These are phyloP conservation scores for Colletotrichum camelliae DNA, from an alignment of 2,329 filamentous ascomycete species.

Conservation along the genomic window DNA sequence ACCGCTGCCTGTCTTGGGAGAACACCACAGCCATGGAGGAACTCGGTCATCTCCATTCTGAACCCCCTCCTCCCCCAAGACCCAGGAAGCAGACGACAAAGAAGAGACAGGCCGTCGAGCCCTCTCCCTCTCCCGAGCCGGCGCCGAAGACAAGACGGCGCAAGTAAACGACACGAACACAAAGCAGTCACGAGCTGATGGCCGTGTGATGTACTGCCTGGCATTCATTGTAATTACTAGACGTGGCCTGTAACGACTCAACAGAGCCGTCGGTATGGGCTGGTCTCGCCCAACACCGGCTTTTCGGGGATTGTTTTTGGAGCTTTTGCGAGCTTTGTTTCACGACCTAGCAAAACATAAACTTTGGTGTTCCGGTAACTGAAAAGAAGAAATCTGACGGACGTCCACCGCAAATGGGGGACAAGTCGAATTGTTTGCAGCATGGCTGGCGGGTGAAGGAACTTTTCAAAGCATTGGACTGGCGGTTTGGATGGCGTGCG, in stretches of 20 bases:
- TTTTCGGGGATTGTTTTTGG: background rate
- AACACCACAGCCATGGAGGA: conserved; percentile 64
- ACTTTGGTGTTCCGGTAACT: background rate
- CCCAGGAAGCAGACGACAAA: conserved; percentile 52
- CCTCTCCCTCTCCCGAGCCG: conserved; percentile 24
- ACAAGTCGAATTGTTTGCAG: background rate
- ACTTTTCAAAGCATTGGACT: background rate
- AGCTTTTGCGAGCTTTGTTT: background rate
- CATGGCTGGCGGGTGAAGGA: background rate
- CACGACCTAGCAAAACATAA: background rate
- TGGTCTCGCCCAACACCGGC: background rate
- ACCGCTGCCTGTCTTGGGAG: conserved; percentile 59
- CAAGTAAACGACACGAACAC: conserved; percentile 4
- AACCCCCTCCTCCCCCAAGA: conserved; percentile 57
- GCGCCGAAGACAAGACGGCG: conserved; percentile 28
- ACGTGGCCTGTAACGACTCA: background rate
- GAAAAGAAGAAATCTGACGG: background rate
- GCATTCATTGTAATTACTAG: conserved; percentile 12
- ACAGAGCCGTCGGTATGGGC: background rate
- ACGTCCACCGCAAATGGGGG: background rate
- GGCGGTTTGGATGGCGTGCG: background rate
- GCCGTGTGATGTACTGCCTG: background rate
- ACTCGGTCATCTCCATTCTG: conserved; percentile 61
- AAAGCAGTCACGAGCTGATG: background rate
- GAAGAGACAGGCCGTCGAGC: conserved; percentile 51